Evolutionary conservation across 192 early-diverging fungal genomes (phyloP).

Genomic region (Ambispora gerdemannii): DNA sequence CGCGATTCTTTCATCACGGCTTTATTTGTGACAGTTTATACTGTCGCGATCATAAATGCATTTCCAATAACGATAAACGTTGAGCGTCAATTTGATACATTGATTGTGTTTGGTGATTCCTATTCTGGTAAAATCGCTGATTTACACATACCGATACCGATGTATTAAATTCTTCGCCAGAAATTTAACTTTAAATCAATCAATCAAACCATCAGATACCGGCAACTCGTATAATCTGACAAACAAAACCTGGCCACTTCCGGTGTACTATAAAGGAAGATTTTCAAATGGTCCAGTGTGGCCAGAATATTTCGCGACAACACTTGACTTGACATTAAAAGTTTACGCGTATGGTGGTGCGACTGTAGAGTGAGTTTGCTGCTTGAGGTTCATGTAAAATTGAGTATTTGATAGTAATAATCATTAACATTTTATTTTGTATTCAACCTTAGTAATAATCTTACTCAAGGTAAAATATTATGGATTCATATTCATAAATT

Average conservation of each 20-base stretch:
- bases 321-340: not conserved
- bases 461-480: not conserved
- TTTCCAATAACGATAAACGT: no score
- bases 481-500: not conserved
- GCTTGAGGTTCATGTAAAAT: not conserved
- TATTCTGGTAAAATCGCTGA: not conserved
- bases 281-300: constrained; percentile 8
- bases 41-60: no score
- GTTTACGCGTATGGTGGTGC: not conserved
- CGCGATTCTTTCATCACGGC: no score
- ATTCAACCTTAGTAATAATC: not conserved
- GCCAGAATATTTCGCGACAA: not conserved
- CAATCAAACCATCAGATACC: not conserved
- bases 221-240: not conserved
- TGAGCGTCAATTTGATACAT: not conserved
- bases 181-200: not conserved
- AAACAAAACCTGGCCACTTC: not conserved
- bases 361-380: not conserved
- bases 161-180: no score
- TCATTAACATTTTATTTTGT: not conserved
- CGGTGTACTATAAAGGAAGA: not conserved
- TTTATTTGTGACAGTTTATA: no score
- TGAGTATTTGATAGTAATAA: no score
- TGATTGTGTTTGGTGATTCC: not conserved
- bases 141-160: no score